A percentile compares a stretch with the other conserved stretches of the same genome.
Conservation (phyloP, 139 green algal genomes). For the Monoraphidium neglectum region DNA sequence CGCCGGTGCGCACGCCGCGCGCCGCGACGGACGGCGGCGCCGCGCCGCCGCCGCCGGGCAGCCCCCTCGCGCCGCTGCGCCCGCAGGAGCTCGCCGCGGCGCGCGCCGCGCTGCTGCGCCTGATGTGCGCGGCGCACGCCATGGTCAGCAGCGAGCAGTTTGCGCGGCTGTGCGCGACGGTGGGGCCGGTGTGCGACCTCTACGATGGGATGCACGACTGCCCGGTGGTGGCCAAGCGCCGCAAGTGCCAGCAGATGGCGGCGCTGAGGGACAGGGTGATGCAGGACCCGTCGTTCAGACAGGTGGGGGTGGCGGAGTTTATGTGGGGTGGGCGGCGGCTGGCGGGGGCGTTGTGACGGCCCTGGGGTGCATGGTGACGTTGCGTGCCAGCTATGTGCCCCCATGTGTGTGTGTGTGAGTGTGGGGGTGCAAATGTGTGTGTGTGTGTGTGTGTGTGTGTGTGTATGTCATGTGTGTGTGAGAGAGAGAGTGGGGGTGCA, state of each 20-base stretch:
- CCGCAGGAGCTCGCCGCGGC: slow-evolving; percentile 36
- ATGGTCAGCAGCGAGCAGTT: slow-evolving; percentile 29
- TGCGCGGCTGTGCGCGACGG: slow-evolving; percentile 17
- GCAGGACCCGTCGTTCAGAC: slow-evolving; percentile 9
- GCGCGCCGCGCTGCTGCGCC: slow-evolving; percentile 32
- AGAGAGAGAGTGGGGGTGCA: too few species aligned
- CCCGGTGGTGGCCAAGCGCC: slow-evolving; percentile 52
- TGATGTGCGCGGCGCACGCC: slow-evolving; percentile 34
- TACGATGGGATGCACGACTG: slow-evolving; percentile 62
- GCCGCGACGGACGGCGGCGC: too few species aligned
- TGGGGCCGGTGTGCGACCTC: slow-evolving; percentile 25
- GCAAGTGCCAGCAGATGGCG: slow-evolving; percentile 49
- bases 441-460: background rate
- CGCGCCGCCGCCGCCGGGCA: too few species aligned
- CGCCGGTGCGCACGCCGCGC: too few species aligned
- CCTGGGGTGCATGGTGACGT: background rate
- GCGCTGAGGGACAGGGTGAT: slow-evolving; percentile 37
- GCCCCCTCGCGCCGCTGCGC: slow-evolving; percentile 18
- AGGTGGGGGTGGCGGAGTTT: slow-evolving; percentile 4
- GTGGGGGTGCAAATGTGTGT: slow-evolving; percentile 6
- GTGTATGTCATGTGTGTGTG: too few species aligned
- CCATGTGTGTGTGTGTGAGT: too few species aligned
- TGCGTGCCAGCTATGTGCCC: background rate
- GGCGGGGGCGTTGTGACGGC: background rate
- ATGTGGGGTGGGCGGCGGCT: too few species aligned